A percentile compares a stretch with the other conserved stretches of the same genome.
These are phyloP conservation scores for Allantophomopsis lycopodina DNA, from an alignment of 2,329 filamentous ascomycete species.

Conservation along the genomic window DNA sequence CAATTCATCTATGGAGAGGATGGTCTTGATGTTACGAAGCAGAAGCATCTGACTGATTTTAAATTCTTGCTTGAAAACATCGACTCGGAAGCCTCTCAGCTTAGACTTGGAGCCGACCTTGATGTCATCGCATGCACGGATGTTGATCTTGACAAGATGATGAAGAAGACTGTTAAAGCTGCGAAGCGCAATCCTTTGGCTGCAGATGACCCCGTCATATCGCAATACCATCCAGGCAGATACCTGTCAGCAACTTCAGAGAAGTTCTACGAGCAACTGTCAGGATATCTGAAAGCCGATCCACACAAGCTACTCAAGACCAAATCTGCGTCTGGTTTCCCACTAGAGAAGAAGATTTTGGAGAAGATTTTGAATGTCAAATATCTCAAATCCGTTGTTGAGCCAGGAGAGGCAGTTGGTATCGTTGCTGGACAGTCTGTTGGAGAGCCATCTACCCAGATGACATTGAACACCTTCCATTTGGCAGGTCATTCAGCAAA, in stretches of 20 bases:
- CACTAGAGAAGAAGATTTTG: slow-evolving; percentile 25
- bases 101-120: slow-evolving; percentile 48
- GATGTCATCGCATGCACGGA: slow-evolving; percentile 54
- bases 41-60: slow-evolving; percentile 83
- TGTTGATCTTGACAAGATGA: slow-evolving; percentile 47
- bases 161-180: slow-evolving; percentile 71
- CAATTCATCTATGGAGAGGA: slow-evolving; percentile 98
- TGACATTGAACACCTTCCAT: slow-evolving; percentile 99
- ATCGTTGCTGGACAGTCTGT: slow-evolving; percentile 95
- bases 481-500: slow-evolving; percentile 96
- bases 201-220: slow-evolving; percentile 55
- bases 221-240: slow-evolving; percentile 61
- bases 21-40: slow-evolving; percentile 85
- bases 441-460: slow-evolving; percentile 94
- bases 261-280: slow-evolving; percentile 61
- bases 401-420: slow-evolving; percentile 91
- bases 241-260: slow-evolving; percentile 83
- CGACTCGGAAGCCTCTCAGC: slow-evolving; percentile 61
- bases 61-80: slow-evolving; percentile 82
- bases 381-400: slow-evolving; percentile 82
- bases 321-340: slow-evolving; percentile 22
- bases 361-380: slow-evolving; percentile 81
- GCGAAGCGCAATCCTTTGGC: slow-evolving; percentile 40
- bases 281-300: slow-evolving; percentile 69
- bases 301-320: slow-evolving; percentile 43